A percentile compares a stretch with the other conserved stretches of the same genome.
phyloP scores from a whole-genome alignment of 2,329 filamentous ascomycete genomes.

The Lithohypha guttulata region DNA sequence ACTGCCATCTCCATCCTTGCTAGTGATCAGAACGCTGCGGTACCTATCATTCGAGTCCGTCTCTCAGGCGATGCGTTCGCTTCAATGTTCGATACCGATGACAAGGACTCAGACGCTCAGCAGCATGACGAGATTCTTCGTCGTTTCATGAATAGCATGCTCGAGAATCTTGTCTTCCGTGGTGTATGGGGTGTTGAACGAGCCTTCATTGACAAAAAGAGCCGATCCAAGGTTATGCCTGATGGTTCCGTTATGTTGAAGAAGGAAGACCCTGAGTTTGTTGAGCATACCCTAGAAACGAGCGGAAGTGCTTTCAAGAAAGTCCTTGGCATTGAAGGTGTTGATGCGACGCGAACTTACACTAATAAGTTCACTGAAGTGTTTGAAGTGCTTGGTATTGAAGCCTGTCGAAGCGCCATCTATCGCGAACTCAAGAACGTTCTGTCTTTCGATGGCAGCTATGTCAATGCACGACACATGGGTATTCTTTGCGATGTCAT shows the following conservation, averaged over 20 bases:
- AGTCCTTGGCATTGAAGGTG: conserved; percentile 75
- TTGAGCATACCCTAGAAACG: conserved; percentile 94
- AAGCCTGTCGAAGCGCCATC: conserved; percentile 78
- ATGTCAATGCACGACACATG: conserved; percentile 97
- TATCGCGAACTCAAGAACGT: conserved; percentile 84
- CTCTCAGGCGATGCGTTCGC: conserved; percentile 50
- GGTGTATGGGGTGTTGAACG: conserved; percentile 81
- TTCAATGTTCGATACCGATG: conserved; percentile 43
- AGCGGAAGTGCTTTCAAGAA: conserved; percentile 77
- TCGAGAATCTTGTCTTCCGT: conserved; percentile 82
- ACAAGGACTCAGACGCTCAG: conserved; percentile 61
- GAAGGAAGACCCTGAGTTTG: conserved; percentile 64
- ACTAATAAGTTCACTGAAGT: conserved; percentile 95
- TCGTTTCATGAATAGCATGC: conserved; percentile 78
- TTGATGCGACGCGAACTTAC: conserved; percentile 75
- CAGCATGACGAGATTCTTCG: conserved; percentile 91
- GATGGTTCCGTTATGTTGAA: conserved; percentile 65
- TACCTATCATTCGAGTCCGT: conserved; percentile 87
- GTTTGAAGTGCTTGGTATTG: conserved; percentile 90
- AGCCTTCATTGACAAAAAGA: conserved; percentile 83
- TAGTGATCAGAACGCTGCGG: conserved; percentile 94
- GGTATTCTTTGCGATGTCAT: conserved; percentile 93
- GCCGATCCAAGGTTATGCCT: conserved; percentile 52
- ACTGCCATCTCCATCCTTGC: conserved; percentile 85
- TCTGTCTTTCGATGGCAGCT: conserved; percentile 95